phyloP scores from a whole-genome alignment of 192 early-diverging fungal species.

The Coemansia sp. region DNA sequence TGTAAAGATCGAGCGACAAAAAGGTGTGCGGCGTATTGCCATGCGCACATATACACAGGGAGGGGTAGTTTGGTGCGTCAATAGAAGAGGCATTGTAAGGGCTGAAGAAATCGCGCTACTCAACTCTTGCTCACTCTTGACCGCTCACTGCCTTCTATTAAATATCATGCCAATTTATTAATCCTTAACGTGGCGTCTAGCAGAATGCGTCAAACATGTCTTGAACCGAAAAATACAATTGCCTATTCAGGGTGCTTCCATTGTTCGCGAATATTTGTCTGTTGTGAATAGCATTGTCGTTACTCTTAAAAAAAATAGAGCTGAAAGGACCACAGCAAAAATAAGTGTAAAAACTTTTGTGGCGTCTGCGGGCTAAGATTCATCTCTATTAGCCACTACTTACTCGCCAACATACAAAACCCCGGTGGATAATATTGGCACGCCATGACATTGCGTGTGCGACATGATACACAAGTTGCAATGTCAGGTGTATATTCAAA shows the following conservation, averaged over 20 bases:
- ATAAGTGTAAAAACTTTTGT: background rate
- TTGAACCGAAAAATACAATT: background rate
- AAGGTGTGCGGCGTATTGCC: background rate
- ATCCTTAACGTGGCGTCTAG: background rate
- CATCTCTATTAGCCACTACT: background rate
- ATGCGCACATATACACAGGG: background rate
- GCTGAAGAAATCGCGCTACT: background rate
- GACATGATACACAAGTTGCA: background rate
- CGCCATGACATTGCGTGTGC: background rate
- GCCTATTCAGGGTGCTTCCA: background rate
- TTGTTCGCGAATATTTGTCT: background rate
- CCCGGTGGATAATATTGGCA: background rate
- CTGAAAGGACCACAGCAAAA: background rate
- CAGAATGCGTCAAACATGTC: background rate
- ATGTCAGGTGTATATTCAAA: background rate
- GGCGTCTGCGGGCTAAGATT: background rate
- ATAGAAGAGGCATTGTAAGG: background rate
- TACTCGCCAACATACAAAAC: background rate
- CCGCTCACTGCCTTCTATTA: background rate
- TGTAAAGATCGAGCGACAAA: background rate
- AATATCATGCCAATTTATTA: background rate
- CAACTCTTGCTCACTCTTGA: background rate
- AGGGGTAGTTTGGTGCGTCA: background rate
- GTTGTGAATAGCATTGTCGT: background rate
- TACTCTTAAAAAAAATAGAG: background rate